phyloP scores from a whole-genome alignment of 345 rosid genomes.

The Combretum micranthum region DNA sequence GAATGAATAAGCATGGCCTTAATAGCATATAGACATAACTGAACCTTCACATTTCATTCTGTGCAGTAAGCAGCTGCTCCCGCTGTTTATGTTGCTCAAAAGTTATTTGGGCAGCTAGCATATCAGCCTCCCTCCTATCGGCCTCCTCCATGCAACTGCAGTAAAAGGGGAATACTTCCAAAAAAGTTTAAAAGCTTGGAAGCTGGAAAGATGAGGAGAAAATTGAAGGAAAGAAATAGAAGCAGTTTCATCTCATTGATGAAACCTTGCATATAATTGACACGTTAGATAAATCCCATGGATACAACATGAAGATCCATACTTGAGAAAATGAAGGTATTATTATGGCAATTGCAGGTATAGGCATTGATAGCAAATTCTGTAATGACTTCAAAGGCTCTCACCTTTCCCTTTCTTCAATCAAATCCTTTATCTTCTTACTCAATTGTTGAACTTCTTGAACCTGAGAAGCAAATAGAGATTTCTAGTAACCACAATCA shows the following conservation, averaged over 20 bases:
- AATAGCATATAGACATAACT: constrained; percentile 7
- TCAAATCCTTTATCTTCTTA: constrained; percentile 43
- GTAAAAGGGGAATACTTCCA: constrained; percentile 1
- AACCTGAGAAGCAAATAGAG: constrained; percentile 34
- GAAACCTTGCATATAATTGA: not conserved
- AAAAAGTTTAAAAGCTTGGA: constrained; percentile 7
- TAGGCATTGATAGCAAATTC: not conserved
- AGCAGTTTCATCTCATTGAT: constrained; percentile 1
- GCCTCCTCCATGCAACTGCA: constrained; percentile 56
- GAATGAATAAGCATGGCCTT: constrained; percentile 2
- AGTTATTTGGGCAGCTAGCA: constrained; percentile 46
- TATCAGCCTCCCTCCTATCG: constrained; percentile 54
- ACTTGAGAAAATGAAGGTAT: not conserved
- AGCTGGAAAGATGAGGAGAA: not conserved
- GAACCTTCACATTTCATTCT: constrained; percentile 81
- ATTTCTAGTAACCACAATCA: not conserved
- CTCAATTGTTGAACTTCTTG: constrained; percentile 53
- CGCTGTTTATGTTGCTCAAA: constrained; percentile 73
- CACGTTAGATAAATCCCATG: not conserved
- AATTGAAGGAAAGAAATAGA: not conserved
- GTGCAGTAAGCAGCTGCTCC: constrained; percentile 69
- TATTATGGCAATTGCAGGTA: not conserved
- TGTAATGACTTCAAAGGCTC: constrained; percentile 3
- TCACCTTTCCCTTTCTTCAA: constrained; percentile 74
- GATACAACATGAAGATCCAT: not conserved